Base-by-base conservation (phyloP, 106 monocot genomes). In the Phalaenopsis aphrodite region DNA sequence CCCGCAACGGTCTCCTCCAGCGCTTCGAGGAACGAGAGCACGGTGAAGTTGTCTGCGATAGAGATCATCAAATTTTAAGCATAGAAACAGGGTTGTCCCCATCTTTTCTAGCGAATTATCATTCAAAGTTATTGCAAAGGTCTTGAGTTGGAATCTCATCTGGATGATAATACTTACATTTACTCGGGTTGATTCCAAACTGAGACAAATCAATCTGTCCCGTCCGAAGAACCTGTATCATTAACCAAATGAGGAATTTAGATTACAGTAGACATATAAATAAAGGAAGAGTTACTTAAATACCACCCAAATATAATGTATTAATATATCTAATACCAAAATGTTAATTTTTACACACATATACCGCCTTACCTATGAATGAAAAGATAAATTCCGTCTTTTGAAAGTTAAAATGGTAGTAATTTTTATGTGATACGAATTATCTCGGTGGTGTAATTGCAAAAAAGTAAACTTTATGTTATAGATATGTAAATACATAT, bases 141-240 rank as follows among this genome's bases (percentile, higher is more conserved):
- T 12, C 1, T 52, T 52, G 52, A 12, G 52, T 52, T 52, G 0
- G 3, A 12, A 52, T 52, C 12, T 45, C 6, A 6, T 6, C 6
- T 45, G 3, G 3, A 45, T 45, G 3, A 4, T 45, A 45, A 1
- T 45, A 45, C 91, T 87, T 87, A 98, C 97, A 94, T 92, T 98
- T 94, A 77, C 85, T 92, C 78, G 97, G 94, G 69, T 98, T 88
- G 55, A 98, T 86, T 78, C 92, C 97, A 85, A 98, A 98, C 78
- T 98, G 94, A 75, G 90, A 57, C 52, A 98, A 71, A 83, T 98
- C 97, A 58, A 98, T 84, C 72, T 92, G 92, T 72, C 97, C 97
- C 41, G 94, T 92, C 75, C 94, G 88, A 78, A 98, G 92, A 12
- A 98, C 97, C 97, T 98, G 56, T 11, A 77, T 52, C 5, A 75